phyloP scores from a whole-genome alignment of 1,284 basidiomycete species.

The Leccinum subrobustum region DNA sequence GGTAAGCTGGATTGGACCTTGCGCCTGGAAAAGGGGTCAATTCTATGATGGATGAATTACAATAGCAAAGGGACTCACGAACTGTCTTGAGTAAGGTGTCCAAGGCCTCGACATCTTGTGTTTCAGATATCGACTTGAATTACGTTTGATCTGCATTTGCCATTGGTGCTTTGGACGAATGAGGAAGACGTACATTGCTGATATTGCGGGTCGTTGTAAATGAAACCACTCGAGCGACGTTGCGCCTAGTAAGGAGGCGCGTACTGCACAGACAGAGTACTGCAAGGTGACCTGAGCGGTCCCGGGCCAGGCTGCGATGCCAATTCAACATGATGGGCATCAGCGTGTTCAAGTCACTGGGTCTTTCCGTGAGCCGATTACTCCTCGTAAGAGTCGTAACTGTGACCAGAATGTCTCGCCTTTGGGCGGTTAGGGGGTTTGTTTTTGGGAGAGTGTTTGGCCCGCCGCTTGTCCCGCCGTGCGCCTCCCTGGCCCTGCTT shows the following conservation, averaged over 20 bases:
- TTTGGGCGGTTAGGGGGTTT: no score
- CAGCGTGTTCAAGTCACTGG: no score
- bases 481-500: no score
- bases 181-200: conserved; percentile 1
- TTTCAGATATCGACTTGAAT: conserved; percentile 44
- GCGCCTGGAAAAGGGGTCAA: conserved; percentile 37
- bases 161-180: not conserved
- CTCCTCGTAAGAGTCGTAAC: no score
- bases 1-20: conserved; percentile 54
- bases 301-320: no score
- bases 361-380: no score
- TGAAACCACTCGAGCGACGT: not conserved
- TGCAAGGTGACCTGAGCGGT: not conserved
- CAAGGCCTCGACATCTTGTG: conserved; percentile 57
- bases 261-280: not conserved
- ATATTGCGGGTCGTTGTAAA: not conserved
- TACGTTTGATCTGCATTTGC: not conserved
- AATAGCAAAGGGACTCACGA: conserved; percentile 43
- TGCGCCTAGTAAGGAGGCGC: not conserved
- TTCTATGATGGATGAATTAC: not conserved
- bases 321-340: not conserved
- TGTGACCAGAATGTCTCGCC: no score
- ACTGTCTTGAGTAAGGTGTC: conserved; percentile 55
- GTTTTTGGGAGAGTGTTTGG: no score
- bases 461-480: no score